Base-by-base conservation (phyloP, 2,329 filamentous ascomycete genomes). In the Ilyonectria mors-panacis region DNA sequence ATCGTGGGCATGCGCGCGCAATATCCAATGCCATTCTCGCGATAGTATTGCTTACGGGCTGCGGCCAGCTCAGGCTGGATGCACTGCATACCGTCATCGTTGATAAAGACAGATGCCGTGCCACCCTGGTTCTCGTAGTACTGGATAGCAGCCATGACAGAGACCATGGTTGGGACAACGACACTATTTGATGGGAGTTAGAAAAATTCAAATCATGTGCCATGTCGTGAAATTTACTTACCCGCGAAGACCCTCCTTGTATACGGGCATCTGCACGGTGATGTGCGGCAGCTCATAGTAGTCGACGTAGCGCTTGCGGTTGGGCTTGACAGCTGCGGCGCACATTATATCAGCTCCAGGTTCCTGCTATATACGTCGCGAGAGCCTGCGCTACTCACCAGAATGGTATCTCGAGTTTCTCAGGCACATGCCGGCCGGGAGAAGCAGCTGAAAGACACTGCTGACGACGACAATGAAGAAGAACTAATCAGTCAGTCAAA, bases 61-160 rank as follows among this genome's bases (percentile, higher is more conserved):
- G 82, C 78, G 6, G 84, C 82, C 17, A 87, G 81, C 15, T 87
- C 82, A 6, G 81, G 80, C 2, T 85, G 79, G n/a, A 92, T 81
- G 37, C 90, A 78, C 76, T 91, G 89, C 85, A 92, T 88, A 63
- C 90, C 90, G 70, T 92, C 90, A 63, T 92, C 90, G 69, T 92
- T 92, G 76, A 92, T 80, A 73, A 91, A 91, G 69, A 92, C 90
- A 74, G 88, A 91, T 30, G 90, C 90, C 1, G 89, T 87, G 9
- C 90, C 90, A n/a, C 90, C 90, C 75, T 88, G 86, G 71, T 87
- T 78, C 70, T 89, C 87, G 70, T 89, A 90, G 15, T 87, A 87
- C 37, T 86, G 86, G 68, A 89, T 89, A 26, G 87, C 87, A 17
- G 84, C 83, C 74, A 88, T 88, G 39, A 89, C 77, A 3, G 86